A percentile compares a stretch with the other conserved stretches of the same genome.
These are phyloP conservation scores for Pogostemon cablin DNA, from an alignment of 257 asterid species.

Conservation along the genomic window DNA sequence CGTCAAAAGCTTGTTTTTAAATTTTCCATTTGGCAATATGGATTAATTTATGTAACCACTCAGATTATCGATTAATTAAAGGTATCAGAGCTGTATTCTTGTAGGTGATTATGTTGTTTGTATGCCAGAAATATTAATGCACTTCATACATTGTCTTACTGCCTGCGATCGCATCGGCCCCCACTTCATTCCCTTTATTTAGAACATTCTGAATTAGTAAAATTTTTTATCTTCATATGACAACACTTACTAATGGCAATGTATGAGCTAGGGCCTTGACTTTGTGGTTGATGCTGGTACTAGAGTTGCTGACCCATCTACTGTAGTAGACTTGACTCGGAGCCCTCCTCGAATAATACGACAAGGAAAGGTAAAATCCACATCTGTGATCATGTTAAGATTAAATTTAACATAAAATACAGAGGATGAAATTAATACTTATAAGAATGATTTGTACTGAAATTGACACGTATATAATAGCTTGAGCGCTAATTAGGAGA, in stretches of 20 bases:
- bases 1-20: not conserved
- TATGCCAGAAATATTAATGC: not conserved
- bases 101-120: not conserved
- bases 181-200: not conserved
- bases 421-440: not conserved
- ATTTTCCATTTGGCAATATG: not conserved
- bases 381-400: not conserved
- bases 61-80: not conserved
- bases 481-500: not conserved
- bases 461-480: not conserved
- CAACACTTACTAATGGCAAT: slow-evolving; percentile 25
- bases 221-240: not conserved
- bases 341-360: slow-evolving; percentile 55
- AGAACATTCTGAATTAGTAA: slow-evolving; percentile 1
- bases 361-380: slow-evolving; percentile 72
- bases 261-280: slow-evolving; percentile 75
- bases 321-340: slow-evolving; percentile 92
- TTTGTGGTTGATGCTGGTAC: slow-evolving; percentile 85
- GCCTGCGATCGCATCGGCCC: not conserved
- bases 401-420: not conserved
- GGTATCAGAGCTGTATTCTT: slow-evolving; percentile 10
- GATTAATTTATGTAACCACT: not conserved
- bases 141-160: not conserved
- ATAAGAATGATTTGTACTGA: not conserved
- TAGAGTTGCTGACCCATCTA: slow-evolving; percentile 87